These are phyloP conservation scores for Rhodotorula toruloides DNA, from an alignment of 768 basidiomycete genomes.

Conservation along the genomic window DNA sequence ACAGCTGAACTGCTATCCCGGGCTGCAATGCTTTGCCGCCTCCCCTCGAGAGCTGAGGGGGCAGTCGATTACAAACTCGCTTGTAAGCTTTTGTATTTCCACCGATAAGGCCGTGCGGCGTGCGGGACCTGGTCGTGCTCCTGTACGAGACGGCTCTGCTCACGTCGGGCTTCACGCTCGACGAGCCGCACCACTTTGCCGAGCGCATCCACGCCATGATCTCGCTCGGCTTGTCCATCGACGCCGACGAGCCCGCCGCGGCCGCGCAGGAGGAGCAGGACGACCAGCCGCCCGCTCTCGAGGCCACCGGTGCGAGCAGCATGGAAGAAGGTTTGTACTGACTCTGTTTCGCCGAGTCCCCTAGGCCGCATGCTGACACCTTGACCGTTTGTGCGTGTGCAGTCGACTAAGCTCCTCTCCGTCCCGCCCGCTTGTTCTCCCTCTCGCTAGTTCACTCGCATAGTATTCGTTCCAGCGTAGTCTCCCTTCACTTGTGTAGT, in stretches of 20 bases:
- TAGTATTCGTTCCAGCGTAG: no score
- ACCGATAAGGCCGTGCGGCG: constrained; percentile 54
- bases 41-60: no score
- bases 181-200: constrained; percentile 89
- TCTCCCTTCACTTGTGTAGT: no score
- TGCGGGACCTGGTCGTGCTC: constrained; percentile 87
- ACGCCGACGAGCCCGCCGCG: constrained; percentile 68
- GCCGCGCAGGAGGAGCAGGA: constrained; percentile 51
- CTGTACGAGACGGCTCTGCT: constrained; percentile 95
- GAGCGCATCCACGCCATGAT: constrained; percentile 98
- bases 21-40: no score
- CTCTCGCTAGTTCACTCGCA: no score
- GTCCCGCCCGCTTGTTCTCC: no score
- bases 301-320: constrained; percentile 62
- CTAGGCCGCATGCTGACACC: background rate
- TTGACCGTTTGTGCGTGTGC: background rate
- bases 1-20: no score
- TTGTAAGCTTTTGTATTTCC: no score
- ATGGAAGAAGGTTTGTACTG: constrained; percentile 93
- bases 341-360: background rate
- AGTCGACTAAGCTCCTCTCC: no score
- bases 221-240: constrained; percentile 68
- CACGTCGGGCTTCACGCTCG: constrained; percentile 90
- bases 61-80: no score
- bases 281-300: constrained; percentile 47